Conservation (phyloP, 192 early-diverging fungal genomes). For the Backusella macrospora region DNA sequence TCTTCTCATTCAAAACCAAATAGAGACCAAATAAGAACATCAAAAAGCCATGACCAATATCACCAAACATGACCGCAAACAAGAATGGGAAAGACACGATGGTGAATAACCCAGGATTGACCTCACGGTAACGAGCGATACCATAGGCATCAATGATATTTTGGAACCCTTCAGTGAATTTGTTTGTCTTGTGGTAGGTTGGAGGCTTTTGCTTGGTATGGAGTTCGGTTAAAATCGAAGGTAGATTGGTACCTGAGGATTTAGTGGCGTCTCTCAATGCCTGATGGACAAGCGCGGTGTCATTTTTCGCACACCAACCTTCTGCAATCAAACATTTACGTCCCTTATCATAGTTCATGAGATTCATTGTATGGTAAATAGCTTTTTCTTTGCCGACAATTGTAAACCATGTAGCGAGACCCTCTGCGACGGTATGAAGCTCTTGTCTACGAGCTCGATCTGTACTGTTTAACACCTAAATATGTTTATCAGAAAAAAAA, state of each 20-base stretch:
- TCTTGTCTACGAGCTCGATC: slow-evolving; percentile 80
- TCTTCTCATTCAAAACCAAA: slow-evolving; percentile 81
- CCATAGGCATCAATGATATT: slow-evolving; percentile 97
- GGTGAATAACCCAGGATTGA: slow-evolving; percentile 97
- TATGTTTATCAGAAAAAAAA: not conserved
- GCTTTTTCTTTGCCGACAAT: slow-evolving; percentile 98
- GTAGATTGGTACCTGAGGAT: slow-evolving; percentile 78
- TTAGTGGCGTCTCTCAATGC: slow-evolving; percentile 81
- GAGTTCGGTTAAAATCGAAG: slow-evolving; percentile 87
- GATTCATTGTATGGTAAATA: slow-evolving; percentile 94
- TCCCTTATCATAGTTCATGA: slow-evolving; percentile 92
- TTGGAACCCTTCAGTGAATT: slow-evolving; percentile 94
- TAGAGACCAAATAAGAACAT: slow-evolving; percentile 75
- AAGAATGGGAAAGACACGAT: slow-evolving; percentile 98
- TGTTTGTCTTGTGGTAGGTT: slow-evolving; percentile 93
- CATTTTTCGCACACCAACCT: slow-evolving; percentile 93
- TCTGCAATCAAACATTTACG: slow-evolving; percentile 96
- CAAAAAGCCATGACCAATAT: slow-evolving; percentile 95
- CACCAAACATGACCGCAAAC: slow-evolving; percentile 99
- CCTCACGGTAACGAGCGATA: slow-evolving; percentile 92
- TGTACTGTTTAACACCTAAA: slow-evolving; percentile 83
- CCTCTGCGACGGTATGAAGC: slow-evolving; percentile 81
- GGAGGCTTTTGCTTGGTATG: slow-evolving; percentile 87
- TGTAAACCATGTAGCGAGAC: slow-evolving; percentile 83
- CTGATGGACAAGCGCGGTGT: slow-evolving; percentile 78